Evolutionary conservation across 2,329 filamentous ascomycete genomes (phyloP), one percentile per base, ranked within the genome.

Genomic region (Diaporthe ilicicola): DNA sequence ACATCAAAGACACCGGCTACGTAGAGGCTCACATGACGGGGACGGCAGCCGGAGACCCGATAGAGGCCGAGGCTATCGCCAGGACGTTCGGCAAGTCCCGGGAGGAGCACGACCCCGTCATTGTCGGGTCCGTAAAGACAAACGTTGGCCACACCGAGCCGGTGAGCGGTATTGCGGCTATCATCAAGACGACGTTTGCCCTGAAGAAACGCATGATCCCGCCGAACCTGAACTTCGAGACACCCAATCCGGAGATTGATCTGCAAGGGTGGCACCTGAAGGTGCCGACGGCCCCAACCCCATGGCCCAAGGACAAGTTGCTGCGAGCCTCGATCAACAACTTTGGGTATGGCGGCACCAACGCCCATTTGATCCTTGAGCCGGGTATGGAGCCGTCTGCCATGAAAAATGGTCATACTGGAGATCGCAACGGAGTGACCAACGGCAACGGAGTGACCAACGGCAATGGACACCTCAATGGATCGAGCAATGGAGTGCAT

Each of bases 21-120:
- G 77, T 83, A 29, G 83, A 85, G 73, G 78, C 79, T 15, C 84
- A 86, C 64, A 82, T 77, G 17, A 81, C 80, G 13, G 81, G 81
- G 6, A 85, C 83, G 8, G 74, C 75, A 12, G 78, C 78, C 3
- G 84, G 83, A 13, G 83, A 85, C 70, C 80, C 82, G 0, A 72
- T 79, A 22, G 84, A 85, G 73, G 80, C 81, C 15, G 71, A 74
- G 9, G 83, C 81, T 3, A 78, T 85, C 42, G 75, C 75, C 1
- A 70, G 73, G 10, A 77, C 78, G 3, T 81, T 82, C 32, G 65
- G 56, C 10, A 24, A 73, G 54, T 61, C 73, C 22, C 70, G 76
- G 17, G 70, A 73, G 3, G 56, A 70, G 10, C 68, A 75, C 1
- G 70, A 73, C 13, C 76, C 75, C 13, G 70, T 79, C 6, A 74